Percentiles rank a stretch among this genome's conserved stretches.
Evolutionary conservation across 2,329 filamentous ascomycete genomes (phyloP).

Genomic region (Penicillium rolfsii): DNA sequence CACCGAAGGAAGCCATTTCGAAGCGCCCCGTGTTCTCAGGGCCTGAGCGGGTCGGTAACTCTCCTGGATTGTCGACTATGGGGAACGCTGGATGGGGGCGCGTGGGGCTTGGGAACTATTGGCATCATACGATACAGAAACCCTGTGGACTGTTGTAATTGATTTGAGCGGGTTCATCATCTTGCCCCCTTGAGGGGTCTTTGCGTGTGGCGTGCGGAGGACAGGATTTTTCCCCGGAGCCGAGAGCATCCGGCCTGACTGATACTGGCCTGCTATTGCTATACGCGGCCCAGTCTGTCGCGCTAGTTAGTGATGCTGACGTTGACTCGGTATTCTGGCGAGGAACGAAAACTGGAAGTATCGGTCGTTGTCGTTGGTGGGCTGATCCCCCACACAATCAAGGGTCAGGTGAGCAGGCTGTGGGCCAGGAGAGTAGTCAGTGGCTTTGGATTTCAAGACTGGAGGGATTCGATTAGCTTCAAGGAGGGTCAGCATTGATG

Average conservation of each 20-base stretch:
- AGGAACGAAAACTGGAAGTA: not conserved
- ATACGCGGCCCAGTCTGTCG: not conserved
- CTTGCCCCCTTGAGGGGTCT: no score
- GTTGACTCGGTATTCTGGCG: not conserved
- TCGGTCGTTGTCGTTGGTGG: not conserved
- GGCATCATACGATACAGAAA: not conserved
- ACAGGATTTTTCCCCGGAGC: not conserved
- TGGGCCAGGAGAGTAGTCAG: slow-evolving; percentile 4
- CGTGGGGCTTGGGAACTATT: not conserved
- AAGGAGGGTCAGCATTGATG: not conserved
- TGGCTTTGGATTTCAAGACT: not conserved
- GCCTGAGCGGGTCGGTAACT: not conserved
- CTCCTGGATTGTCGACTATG: not conserved
- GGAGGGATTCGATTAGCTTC: not conserved
- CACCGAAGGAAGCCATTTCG: not conserved
- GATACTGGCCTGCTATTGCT: not conserved
- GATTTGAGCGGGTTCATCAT: not conserved
- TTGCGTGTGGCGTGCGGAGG: no score
- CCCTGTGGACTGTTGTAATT: not conserved
- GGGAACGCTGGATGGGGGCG: not conserved
- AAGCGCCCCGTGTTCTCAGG: not conserved
- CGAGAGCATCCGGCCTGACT: not conserved
- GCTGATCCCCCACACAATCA: slow-evolving; percentile 5
- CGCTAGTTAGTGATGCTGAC: not conserved
- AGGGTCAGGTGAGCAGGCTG: slow-evolving; percentile 15